Evolutionary conservation across 208 protist genomes (phyloP), one percentile per base, ranked within the genome.

Genomic region (Blechomonas ayalai): DNA sequence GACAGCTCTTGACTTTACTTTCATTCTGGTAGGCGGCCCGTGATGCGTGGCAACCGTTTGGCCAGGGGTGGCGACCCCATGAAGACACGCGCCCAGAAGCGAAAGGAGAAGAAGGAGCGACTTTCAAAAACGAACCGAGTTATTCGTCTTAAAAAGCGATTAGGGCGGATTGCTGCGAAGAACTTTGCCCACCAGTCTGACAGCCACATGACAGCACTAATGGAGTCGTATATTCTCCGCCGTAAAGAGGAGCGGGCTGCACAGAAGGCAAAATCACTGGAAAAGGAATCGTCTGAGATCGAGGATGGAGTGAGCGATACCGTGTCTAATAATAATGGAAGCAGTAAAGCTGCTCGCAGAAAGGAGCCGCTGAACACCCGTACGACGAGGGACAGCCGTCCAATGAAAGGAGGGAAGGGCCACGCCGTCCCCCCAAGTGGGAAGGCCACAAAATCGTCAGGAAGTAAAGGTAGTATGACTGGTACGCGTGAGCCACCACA

Each of bases 171-270:
- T n/a, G 38, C 58, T 8, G 64, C 58, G 8, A 52, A 52, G 12
- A 73, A 84, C 41, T 86, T 67, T 32, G 61, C 69, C 16, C 37
- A 64, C 6, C 73, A 93, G 52, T 53, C 78, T 39, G 76, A 87
- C 35, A 57, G 44, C 6, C 85, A 93, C 68, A 82, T 71, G 64
- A 84, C 79, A 20, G 73, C 81, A 9, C 50, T 93, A 16, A 93
- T 93, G 85, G 69, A 90, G 56, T 86, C 80, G 8, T 93, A 85
- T 53, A 78, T 86, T 6, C 16, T 71, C 1, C 76, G 81, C 24
- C 70, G 85, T 28, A 87, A 87, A 50, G 73, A 61, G 13, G 81
- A 93, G 59, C 73, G 84, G 1, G 66, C 68, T 0, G 72, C 63
- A 13, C 74, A 82, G 42, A 61, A 59, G 25, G 60, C 54, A 20